Evolutionary conservation across 2,329 filamentous ascomycete species (phyloP).

Genomic region (Microcyclosporella mali): DNA sequence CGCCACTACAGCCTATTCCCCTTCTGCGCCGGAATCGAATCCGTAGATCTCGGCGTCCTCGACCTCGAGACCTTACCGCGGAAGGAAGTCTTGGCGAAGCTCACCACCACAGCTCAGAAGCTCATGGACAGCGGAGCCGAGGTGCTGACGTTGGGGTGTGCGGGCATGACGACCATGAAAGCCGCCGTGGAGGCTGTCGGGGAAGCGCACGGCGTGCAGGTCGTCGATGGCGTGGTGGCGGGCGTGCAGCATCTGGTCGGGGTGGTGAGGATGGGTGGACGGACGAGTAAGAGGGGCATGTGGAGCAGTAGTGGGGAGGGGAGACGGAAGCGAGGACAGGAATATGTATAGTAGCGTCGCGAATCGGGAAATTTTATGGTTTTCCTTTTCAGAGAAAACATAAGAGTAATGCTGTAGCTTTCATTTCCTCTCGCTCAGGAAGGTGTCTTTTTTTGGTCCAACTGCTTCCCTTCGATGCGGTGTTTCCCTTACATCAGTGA

Average conservation of each 20-base stretch:
- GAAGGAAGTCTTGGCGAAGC: slow-evolving; percentile 35
- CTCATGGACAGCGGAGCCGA: slow-evolving; percentile 41
- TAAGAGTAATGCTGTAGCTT: too few relatives aligned
- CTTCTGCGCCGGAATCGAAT: slow-evolving; percentile 40
- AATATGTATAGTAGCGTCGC: slow-evolving; percentile 37
- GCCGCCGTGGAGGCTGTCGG: slow-evolving; percentile 44
- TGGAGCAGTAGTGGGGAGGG: slow-evolving; percentile 37
- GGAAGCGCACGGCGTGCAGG: slow-evolving; percentile 38
- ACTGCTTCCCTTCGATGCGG: too few relatives aligned
- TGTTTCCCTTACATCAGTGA: too few relatives aligned
- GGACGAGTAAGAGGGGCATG: slow-evolving; percentile 41
- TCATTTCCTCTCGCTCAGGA: too few relatives aligned
- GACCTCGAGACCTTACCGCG: slow-evolving; percentile 39
- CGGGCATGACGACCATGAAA: slow-evolving; percentile 46
- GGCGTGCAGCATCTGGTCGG: slow-evolving; percentile 44
- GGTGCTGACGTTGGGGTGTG: slow-evolving; percentile 42
- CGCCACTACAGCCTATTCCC: slow-evolving; percentile 37
- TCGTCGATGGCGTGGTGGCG: slow-evolving; percentile 48
- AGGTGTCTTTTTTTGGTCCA: too few relatives aligned
- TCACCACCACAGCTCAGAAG: slow-evolving; percentile 35
- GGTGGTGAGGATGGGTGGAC: slow-evolving; percentile 41
- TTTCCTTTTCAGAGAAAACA: too few relatives aligned
- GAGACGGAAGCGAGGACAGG: slow-evolving; percentile 36
- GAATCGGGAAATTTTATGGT: too few relatives aligned
- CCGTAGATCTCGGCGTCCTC: slow-evolving; percentile 40